Evolutionary conservation across 2,329 filamentous ascomycete species (phyloP), one percentile per base, ranked within the genome.

Genomic region (Xylaria sp.): DNA sequence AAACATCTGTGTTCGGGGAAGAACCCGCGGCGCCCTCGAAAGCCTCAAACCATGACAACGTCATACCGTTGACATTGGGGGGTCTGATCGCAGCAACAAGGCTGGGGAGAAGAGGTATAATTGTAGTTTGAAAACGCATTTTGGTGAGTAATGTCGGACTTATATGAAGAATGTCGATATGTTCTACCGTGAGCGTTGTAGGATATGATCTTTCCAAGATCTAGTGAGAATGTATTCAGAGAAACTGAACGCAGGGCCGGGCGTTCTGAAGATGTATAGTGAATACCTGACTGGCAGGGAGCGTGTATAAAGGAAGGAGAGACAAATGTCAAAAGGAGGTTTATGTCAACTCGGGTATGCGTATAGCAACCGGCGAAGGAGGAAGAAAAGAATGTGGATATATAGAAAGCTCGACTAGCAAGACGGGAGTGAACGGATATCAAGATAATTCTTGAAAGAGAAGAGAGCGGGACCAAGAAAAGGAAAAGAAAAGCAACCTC

Each of bases 81-180:
- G 78, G 75, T 18, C 71, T 62, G 52, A 79, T 78, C 20, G 74
- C 77, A 52, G 74, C 71, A 48, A 67, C 76, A 13, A 79, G 68
- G 72, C 69, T 72, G 48, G 78, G 75, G 25, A 76, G 73, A 31
- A 78, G 69, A 64, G 71, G 64, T 48, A 78, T 68, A 28, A 79
- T 62, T 18, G 73, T 52, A 61, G 66, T 75, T 66, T 76, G 73
- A 70, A 76, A 76, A 43, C 73, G 74, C 78, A 79, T 79, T 52
- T 73, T 73, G 70, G 43, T 52, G 67, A 64, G 33, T 65, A 36
- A 54, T 73, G 13, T 64, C 15, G 25, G 56, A 62, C 43, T 62
- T 68, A 62, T 65, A 58, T 63, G 62, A 70, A 60, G 58, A 58
- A 68, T 71, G 56, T 68, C 20, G 62, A 56, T 59, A 49, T 64